Percentiles rank a stretch among this genome's conserved stretches.
Conservation (phyloP, 768 basidiomycete species). For the Tylopilus rubrobrunneus region DNA sequence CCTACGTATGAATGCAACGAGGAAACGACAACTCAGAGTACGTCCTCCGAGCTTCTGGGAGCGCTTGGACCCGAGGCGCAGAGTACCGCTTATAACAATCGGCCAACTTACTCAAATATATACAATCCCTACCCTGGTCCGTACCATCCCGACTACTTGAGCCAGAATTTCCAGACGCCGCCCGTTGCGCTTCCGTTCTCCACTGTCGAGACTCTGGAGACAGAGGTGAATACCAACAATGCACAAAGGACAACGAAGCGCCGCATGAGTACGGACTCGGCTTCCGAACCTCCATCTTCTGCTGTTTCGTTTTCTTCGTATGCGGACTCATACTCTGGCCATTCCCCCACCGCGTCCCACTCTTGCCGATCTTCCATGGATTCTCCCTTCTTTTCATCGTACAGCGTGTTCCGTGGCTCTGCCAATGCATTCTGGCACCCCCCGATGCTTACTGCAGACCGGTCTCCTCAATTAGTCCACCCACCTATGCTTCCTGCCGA, state of each 20-base stretch:
- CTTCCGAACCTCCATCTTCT: conserved; percentile 52
- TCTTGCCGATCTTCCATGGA: conserved; percentile 66
- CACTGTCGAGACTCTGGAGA: conserved; percentile 43
- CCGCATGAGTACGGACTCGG: conserved; percentile 62
- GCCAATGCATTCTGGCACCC: conserved; percentile 73
- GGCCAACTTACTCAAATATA: conserved; percentile 28
- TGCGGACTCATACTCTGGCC: conserved; percentile 56
- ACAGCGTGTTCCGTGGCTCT: conserved; percentile 52
- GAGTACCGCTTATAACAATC: conserved; percentile 24
- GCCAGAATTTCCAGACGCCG: conserved; percentile 45
- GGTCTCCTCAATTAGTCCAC: conserved; percentile 57
- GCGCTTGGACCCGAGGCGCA: conserved; percentile 38
- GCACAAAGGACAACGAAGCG: conserved; percentile 55
- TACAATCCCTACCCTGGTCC: conserved; percentile 62
- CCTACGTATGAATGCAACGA: conserved; percentile 48
- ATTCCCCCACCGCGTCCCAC: conserved; percentile 52
- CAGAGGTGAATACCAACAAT: conserved; percentile 29
- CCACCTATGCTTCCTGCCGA: conserved; percentile 66
- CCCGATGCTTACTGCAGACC: conserved; percentile 60
- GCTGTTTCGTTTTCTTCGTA: conserved; percentile 64
- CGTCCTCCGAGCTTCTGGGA: conserved; percentile 52
- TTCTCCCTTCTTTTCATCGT: conserved; percentile 54
- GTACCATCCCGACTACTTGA: conserved; percentile 69
- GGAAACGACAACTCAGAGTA: conserved; percentile 35
- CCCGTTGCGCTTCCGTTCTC: conserved; percentile 54